Evolutionary conservation across 1,284 basidiomycete species (phyloP).

Genomic region (Sporisorium reilianum): DNA sequence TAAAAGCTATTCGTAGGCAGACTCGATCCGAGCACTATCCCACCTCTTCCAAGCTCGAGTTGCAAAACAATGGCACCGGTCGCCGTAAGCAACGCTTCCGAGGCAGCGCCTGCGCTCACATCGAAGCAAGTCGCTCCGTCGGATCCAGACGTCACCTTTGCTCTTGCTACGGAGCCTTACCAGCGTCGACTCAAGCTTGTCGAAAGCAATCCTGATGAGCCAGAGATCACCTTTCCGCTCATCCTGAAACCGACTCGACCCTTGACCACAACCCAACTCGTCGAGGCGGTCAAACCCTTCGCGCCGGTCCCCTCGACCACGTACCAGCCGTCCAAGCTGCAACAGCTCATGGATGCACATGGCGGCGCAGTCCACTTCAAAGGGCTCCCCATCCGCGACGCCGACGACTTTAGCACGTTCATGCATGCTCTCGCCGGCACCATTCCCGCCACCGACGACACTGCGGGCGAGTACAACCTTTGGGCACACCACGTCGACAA

Average conservation of each 20-base stretch:
- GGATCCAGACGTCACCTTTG: constrained; percentile 16
- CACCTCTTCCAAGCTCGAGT: not conserved
- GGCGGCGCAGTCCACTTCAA: constrained; percentile 51
- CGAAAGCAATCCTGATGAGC: constrained; percentile 19
- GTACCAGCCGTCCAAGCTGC: constrained; percentile 28
- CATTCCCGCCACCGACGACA: not conserved
- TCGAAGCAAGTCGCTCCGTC: constrained; percentile 17
- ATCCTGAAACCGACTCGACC: constrained; percentile 15
- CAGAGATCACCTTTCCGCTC: constrained; percentile 32
- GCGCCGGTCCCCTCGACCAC: constrained; percentile 12
- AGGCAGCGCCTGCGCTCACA: not conserved
- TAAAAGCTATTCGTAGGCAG: not conserved
- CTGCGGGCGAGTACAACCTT: constrained; percentile 7
- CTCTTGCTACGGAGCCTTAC: constrained; percentile 17
- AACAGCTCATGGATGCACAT: constrained; percentile 28
- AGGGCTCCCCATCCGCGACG: constrained; percentile 35
- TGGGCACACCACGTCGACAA: constrained; percentile 46
- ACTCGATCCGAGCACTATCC: not conserved
- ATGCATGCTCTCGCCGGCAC: constrained; percentile 41
- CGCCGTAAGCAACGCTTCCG: constrained; percentile 17
- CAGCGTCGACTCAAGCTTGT: constrained; percentile 37
- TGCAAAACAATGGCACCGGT: constrained; percentile 25
- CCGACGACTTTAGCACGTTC: constrained; percentile 47
- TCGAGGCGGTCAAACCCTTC: constrained; percentile 20
- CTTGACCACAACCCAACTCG: constrained; percentile 10